Evolutionary conservation across 1,139 yeast genomes (phyloP), one percentile per base, ranked within the genome.

Genomic region (Saccharomyces hybrid): DNA sequence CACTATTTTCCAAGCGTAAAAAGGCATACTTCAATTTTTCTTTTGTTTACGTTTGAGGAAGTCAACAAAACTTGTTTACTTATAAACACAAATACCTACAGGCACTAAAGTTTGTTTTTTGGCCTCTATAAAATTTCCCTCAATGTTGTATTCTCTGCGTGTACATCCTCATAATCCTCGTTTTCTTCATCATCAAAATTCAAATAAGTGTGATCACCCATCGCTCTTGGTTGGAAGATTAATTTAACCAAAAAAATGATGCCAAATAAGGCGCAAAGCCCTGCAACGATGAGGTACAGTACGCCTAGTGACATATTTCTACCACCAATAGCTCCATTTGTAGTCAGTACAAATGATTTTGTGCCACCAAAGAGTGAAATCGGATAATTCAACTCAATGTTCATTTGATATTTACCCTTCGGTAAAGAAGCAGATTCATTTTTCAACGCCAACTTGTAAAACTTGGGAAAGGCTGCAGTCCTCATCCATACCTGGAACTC

Each of bases 401-500:
- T 72, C 46, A 88, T 77, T 67, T 82, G 82, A 70, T 93, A 93
- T 4, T 78, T 78, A 23, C 99, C 99, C 5, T 76, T 72, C 5
- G 71, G 67, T 63, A 93, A 72, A 2, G 74, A 69, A 34, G 81
- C 81, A 48, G 83, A 70, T 68, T 89, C 95, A 69, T 91, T 91
- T 67, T 96, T 82, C 60, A 83, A 75, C 3, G 86, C 89, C 67
- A 93, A 75, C 71, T 90, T 90, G 65, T 88, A 82, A 68, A 95
- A 93, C 31, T 83, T 83, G 8, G 98, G 85, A 58, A 95, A 77
- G 0, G 93, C 98, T 3, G 97, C 86, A 2, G 98, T 85, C 65
- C 90, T 83, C 97, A 93, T 91, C 99, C 99, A 93, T 70, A 91
- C 93, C 73, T 93, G 98, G 68, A 93, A 84, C 65, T 88, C 89